Conservation (phyloP, 768 basidiomycete species). For the Fomitopsis pulvina region DNA sequence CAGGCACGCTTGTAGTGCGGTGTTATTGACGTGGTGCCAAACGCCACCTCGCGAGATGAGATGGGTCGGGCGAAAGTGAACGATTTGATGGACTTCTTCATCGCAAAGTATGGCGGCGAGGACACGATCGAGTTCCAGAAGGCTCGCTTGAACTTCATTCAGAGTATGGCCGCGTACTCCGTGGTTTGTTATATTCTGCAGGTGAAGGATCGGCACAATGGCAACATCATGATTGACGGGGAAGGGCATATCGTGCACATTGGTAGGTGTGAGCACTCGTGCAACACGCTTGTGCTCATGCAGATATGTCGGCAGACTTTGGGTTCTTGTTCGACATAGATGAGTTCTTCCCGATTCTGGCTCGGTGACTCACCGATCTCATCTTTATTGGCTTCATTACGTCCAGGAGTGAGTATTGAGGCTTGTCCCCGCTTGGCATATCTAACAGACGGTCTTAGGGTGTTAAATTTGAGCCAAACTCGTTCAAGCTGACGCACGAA, state of each 20-base stretch:
- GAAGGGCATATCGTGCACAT: constrained; percentile 97
- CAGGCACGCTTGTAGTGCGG: constrained; percentile 69
- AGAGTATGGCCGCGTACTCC: constrained; percentile 99
- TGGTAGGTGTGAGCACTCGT: constrained; percentile 41
- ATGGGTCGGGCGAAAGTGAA: constrained; percentile 99
- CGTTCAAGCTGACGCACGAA: constrained; percentile 98
- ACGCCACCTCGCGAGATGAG: constrained; percentile 96
- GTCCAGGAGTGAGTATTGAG: constrained; percentile 56
- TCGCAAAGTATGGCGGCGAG: constrained; percentile 86
- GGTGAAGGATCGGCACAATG: constrained; percentile 98
- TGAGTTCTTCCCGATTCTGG: constrained; percentile 43
- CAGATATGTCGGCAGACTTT: constrained; percentile 53
- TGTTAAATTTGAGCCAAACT: constrained; percentile 96
- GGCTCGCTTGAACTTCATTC: constrained; percentile 93
- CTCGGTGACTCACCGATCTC: constrained; percentile 21
- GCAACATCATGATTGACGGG: constrained; percentile 99
- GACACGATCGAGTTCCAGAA: constrained; percentile 88
- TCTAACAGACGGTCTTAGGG: constrained; percentile 45
- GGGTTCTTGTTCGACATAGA: constrained; percentile 98
- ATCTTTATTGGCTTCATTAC: constrained; percentile 29
- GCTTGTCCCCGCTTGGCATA: neutral
- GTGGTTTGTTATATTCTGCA: constrained; percentile 97
- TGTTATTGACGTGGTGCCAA: constrained; percentile 97
- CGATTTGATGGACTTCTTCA: constrained; percentile 90
- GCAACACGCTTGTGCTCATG: neutral